Conservation (phyloP, 2,329 filamentous ascomycete genomes). For the Sarocladium brachiariae region DNA sequence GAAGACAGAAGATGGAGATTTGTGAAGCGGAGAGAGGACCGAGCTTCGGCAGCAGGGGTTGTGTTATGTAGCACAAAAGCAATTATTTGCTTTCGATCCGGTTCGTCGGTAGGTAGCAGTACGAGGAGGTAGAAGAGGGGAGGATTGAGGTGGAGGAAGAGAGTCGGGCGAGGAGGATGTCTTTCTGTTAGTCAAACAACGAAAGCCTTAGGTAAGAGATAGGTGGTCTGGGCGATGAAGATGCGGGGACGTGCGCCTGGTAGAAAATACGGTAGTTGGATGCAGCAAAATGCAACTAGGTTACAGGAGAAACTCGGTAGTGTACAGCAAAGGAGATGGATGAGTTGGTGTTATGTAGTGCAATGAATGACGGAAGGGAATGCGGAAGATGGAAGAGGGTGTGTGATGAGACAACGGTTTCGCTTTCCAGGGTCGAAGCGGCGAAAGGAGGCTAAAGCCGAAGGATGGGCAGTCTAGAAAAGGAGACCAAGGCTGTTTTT, state of each 20-base stretch:
- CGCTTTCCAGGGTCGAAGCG: neutral
- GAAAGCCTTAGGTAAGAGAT: slow-evolving; percentile 21
- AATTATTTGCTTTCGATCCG: neutral
- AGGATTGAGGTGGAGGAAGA: neutral
- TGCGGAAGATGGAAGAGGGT: neutral
- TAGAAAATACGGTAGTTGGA: too few species aligned
- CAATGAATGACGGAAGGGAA: neutral
- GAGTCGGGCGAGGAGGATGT: neutral
- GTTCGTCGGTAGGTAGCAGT: neutral
- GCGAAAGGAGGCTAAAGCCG: neutral
- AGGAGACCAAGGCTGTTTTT: slow-evolving; percentile 5
- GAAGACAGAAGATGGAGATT: slow-evolving; percentile 1
- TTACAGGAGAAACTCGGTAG: too few species aligned
- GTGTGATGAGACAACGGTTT: slow-evolving; percentile 2
- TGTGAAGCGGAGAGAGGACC: neutral
- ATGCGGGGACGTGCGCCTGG: slow-evolving; percentile 8
- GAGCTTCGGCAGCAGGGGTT: neutral
- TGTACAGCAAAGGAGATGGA: too few species aligned
- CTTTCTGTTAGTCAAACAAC: slow-evolving; percentile 21
- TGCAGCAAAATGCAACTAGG: too few species aligned
- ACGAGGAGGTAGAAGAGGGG: neutral
- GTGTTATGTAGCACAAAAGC: too few species aligned
- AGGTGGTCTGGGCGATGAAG: slow-evolving; percentile 10
- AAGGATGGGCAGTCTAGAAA: neutral
- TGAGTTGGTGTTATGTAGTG: neutral